Base-by-base conservation (phyloP, 306 rosid species). In the Cucumis melo region DNA sequence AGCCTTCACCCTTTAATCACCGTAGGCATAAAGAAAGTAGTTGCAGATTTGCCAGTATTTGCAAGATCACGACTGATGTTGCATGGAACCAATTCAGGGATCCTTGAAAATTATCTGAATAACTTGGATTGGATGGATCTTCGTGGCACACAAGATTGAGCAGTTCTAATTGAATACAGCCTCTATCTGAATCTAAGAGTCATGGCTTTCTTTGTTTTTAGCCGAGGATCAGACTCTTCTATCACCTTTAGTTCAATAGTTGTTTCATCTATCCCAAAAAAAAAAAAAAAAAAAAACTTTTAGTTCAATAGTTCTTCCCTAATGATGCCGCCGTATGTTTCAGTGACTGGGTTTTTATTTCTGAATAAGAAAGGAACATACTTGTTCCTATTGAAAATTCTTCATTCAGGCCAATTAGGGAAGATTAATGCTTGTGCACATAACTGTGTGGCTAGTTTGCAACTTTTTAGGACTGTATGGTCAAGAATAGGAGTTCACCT, bases 401-500 rank as follows among this genome's bases (percentile, higher is more conserved):
- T 70, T 70, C 75, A 24, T 70, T 24, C 58, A 15, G 58, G 59
- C 59, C 24, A 71, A 46, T 27, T 46, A 13, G 76, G 24, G 59
- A 46, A 71, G 59, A 29, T 48, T 27, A 27, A 50, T 27, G 57
- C 76, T 42, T 42, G 38, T 27, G 76, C 76, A 50, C 38, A 10
- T 50, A 46, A 50, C 10, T 72, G 41, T 50, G 32, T 50, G 9
- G 42, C 46, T 53, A 51, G 58, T 50, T 12, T 73, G 24, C 27
- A 51, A 50, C 46, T 0, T 19, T 73, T 73, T 73, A 17, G 62
- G 19, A 73, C 15, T 73, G 42, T 73, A 29, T 17, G 77, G 48
- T 38, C 62, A 50, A 32, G 61, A 51, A 53, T 73, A 51, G 46
- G 77, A 73, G 62, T 73, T 73, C 56, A 72, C 17, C 77, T 53